phyloP scores from a whole-genome alignment of 2,329 filamentous ascomycete species.

The Grosmannia serpens region DNA sequence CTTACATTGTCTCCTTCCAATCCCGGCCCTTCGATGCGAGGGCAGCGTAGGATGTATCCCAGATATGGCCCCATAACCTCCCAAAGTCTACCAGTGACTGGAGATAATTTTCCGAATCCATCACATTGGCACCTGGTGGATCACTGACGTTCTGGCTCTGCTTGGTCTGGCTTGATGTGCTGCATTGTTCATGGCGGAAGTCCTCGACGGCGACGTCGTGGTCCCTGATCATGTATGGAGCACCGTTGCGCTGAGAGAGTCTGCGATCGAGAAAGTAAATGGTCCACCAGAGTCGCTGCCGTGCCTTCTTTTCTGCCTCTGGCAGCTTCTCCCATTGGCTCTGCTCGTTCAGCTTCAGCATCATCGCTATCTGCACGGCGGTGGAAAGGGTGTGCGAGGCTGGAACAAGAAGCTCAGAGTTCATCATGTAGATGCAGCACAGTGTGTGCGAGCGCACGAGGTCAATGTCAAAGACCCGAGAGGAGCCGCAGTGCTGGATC shows the following conservation, averaged over 20 bases:
- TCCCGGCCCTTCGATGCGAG: background rate
- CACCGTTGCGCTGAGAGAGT: background rate
- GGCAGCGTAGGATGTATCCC: background rate
- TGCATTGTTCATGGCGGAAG: background rate
- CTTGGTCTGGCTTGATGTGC: too few species aligned
- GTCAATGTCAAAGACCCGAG: background rate
- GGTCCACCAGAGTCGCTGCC: background rate
- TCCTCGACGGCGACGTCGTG: background rate
- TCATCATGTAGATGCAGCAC: background rate
- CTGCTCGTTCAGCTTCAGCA: background rate
- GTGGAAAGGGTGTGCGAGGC: background rate
- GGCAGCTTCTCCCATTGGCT: background rate
- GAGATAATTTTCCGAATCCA: background rate
- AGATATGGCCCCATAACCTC: background rate
- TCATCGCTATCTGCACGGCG: background rate
- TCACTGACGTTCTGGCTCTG: too few species aligned
- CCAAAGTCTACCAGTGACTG: background rate
- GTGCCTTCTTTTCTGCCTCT: background rate
- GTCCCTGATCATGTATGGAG: background rate
- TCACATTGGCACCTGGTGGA: too few species aligned
- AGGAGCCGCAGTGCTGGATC: background rate
- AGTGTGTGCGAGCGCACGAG: background rate
- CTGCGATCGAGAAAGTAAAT: background rate
- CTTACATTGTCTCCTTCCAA: background rate
- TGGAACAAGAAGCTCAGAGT: background rate